phyloP scores from a whole-genome alignment of 345 rosid species.

The Melaleuca quinquenervia region DNA sequence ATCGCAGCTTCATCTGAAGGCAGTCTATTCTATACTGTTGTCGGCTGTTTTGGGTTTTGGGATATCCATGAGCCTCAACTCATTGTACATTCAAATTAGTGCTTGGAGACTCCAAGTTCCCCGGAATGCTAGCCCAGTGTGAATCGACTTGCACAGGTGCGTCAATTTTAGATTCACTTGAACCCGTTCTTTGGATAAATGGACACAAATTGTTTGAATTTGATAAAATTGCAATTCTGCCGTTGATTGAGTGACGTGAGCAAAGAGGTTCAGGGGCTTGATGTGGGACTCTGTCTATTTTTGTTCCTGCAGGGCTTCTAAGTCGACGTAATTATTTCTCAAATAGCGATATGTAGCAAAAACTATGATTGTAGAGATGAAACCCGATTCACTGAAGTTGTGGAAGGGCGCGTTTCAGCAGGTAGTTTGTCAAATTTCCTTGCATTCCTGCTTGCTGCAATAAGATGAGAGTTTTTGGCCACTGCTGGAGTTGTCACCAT shows the following conservation, averaged over 20 bases:
- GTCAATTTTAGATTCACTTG: neutral
- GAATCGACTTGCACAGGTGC: neutral
- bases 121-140: constrained; percentile 38
- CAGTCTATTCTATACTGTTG: constrained; percentile 47
- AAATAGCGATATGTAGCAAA: neutral
- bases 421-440: neutral
- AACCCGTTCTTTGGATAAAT: neutral
- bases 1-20: constrained; percentile 57
- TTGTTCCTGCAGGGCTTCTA: neutral
- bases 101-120: constrained; percentile 31
- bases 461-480: neutral
- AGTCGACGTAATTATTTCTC: neutral
- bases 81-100: constrained; percentile 37
- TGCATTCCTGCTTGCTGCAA: neutral
- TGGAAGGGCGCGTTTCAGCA: neutral
- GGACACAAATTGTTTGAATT: neutral
- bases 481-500: neutral
- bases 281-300: neutral
- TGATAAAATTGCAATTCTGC: neutral
- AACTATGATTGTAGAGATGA: neutral
- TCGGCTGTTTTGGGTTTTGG: constrained; percentile 72
- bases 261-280: neutral
- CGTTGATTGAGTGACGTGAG: neutral
- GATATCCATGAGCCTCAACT: constrained; percentile 63
- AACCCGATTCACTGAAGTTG: neutral